Conservation (phyloP, 306 rosid species). For the Begonia loranthoides region DNA sequence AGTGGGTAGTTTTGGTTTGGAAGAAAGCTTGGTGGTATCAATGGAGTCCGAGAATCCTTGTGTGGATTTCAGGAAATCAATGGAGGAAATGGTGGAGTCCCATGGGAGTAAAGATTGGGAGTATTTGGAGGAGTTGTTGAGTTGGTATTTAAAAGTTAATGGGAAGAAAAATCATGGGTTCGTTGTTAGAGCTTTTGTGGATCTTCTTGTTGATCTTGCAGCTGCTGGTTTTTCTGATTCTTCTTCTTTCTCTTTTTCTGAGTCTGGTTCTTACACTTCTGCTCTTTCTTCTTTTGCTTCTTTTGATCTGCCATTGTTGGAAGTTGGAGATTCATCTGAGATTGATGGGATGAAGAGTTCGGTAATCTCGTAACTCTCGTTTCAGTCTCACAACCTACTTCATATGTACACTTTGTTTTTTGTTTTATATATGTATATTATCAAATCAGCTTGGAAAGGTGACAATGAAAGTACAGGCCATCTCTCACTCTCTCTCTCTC, state of each 20-base stretch:
- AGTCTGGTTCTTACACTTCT: not conserved
- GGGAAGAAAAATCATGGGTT: slow-evolving; percentile 56
- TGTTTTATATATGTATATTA: too few species aligned
- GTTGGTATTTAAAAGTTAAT: slow-evolving; percentile 59
- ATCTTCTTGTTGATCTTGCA: slow-evolving; percentile 31
- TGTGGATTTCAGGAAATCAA: slow-evolving; percentile 52
- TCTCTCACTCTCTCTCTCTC: slow-evolving; percentile 5
- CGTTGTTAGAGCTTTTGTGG: slow-evolving; percentile 67
- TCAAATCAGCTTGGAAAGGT: too few species aligned
- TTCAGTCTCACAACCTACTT: too few species aligned
- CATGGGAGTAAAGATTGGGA: slow-evolving; percentile 73
- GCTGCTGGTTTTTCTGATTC: slow-evolving; percentile 2
- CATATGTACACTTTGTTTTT: too few species aligned
- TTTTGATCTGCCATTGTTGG: too few species aligned
- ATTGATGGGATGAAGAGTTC: too few species aligned
- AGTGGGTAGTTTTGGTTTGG: slow-evolving; percentile 14
- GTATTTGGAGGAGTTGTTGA: slow-evolving; percentile 45
- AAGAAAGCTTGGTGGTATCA: slow-evolving; percentile 49
- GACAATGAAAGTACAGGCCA: too few species aligned
- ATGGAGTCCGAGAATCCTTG: slow-evolving; percentile 68
- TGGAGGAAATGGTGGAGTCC: slow-evolving; percentile 82
- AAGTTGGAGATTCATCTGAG: too few species aligned
- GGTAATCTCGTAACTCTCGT: too few species aligned
- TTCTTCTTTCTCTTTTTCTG: too few species aligned
- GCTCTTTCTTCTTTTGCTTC: slow-evolving; percentile 4